These are phyloP conservation scores for Cerrena zonata DNA, from an alignment of 1,284 basidiomycete genomes.

Conservation along the genomic window DNA sequence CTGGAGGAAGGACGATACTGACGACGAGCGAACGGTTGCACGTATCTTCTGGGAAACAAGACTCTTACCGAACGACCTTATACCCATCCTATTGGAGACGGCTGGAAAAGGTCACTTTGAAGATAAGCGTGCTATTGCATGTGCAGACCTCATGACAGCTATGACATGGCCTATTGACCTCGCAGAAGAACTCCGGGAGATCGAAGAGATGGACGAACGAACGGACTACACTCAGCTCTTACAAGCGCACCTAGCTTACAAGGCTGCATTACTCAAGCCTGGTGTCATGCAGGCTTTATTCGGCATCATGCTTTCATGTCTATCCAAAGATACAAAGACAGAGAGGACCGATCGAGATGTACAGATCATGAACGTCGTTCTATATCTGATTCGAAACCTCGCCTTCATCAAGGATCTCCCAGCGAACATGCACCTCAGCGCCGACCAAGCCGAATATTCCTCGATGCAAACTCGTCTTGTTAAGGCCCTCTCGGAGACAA, in stretches of 20 bases:
- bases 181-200: constrained; percentile 84
- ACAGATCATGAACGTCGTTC: constrained; percentile 81
- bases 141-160: constrained; percentile 84
- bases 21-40: constrained; percentile 90
- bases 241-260: constrained; percentile 81
- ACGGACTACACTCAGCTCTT: constrained; percentile 84
- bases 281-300: constrained; percentile 67
- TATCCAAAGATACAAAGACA: constrained; percentile 49
- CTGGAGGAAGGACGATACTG: constrained; percentile 91
- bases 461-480: constrained; percentile 75
- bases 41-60: constrained; percentile 83
- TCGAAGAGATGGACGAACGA: constrained; percentile 71
- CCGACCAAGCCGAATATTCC: constrained; percentile 72
- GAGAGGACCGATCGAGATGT: constrained; percentile 75
- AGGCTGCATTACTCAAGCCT: constrained; percentile 65
- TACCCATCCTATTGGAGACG: constrained; percentile 78
- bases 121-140: constrained; percentile 80
- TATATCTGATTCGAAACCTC: constrained; percentile 86
- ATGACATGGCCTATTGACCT: constrained; percentile 98
- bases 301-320: constrained; percentile 62
- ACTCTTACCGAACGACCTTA: constrained; percentile 74
- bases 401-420: constrained; percentile 83
- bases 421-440: constrained; percentile 59
- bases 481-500: constrained; percentile 63
- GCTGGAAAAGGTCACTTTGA: constrained; percentile 72